Conservation (phyloP, 129 eudicot genomes). For the Solidago caesia region DNA sequence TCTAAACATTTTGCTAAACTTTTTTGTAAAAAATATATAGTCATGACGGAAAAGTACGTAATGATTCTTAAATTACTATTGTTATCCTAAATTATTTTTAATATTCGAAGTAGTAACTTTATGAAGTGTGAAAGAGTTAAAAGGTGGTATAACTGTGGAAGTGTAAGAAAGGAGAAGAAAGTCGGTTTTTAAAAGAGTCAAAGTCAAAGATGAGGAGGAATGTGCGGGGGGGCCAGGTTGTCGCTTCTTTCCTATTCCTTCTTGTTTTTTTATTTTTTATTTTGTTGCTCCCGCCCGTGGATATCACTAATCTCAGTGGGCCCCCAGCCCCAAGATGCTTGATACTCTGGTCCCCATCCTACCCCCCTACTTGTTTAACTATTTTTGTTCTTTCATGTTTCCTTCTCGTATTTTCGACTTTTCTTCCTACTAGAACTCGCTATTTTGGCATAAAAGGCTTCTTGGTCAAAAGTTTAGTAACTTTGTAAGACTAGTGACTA, state of each 20-base stretch:
- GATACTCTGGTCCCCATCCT: constrained; percentile 3
- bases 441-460: not conserved
- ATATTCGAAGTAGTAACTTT: too few species aligned
- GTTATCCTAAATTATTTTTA: too few species aligned
- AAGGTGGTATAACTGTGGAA: not conserved
- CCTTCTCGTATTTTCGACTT: not conserved
- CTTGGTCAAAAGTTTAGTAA: not conserved
- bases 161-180: constrained; percentile 8
- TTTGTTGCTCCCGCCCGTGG: constrained; percentile 32
- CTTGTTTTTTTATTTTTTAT: not conserved
- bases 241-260: constrained; percentile 24
- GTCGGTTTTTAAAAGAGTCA: constrained; percentile 34
- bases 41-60: too few species aligned
- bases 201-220: constrained; percentile 73
- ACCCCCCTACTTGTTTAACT: not conserved
- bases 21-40: too few species aligned
- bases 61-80: too few species aligned
- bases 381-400: constrained; percentile 6
- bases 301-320: constrained; percentile 13
- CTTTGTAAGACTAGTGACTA: not conserved
- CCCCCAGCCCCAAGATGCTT: constrained; percentile 9
- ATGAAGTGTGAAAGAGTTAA: not conserved
- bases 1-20: too few species aligned
- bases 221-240: constrained; percentile 71
- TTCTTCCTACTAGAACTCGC: not conserved